Evolutionary conservation across 805 yeast genomes (phyloP).

Genomic region (Cyberlindnera mississippiensis): DNA sequence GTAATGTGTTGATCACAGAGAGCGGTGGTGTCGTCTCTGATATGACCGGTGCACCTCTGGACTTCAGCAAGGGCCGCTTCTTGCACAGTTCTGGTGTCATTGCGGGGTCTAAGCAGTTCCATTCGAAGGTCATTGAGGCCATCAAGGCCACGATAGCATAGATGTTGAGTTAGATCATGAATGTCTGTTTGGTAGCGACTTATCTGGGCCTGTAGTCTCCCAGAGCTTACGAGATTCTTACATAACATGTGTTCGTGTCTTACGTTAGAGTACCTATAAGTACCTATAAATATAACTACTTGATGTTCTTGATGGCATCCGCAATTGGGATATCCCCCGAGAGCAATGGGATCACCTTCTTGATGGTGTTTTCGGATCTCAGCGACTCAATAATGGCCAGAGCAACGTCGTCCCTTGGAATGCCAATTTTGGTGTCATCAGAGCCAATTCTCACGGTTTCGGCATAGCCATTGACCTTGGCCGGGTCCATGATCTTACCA

Average conservation of each 20-base stretch:
- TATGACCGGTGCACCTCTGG: slow-evolving; percentile 65
- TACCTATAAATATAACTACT: no score
- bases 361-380: slow-evolving; percentile 34
- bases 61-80: slow-evolving; percentile 84
- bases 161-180: background rate
- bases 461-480: slow-evolving; percentile 16
- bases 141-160: slow-evolving; percentile 16
- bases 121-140: slow-evolving; percentile 29
- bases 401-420: slow-evolving; percentile 55
- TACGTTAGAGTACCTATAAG: no score
- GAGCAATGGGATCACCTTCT: slow-evolving; percentile 41
- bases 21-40: slow-evolving; percentile 93
- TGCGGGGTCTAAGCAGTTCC: slow-evolving; percentile 52
- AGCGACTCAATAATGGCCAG: slow-evolving; percentile 36
- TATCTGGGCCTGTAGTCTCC: no score
- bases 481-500: slow-evolving; percentile 40
- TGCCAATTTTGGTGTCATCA: slow-evolving; percentile 2
- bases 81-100: slow-evolving; percentile 86
- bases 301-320: slow-evolving; percentile 14
- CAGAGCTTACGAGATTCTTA: no score
- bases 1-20: slow-evolving; percentile 79
- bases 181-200: background rate
- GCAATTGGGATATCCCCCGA: slow-evolving; percentile 35
- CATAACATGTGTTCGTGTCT: no score
- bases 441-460: background rate